These are phyloP conservation scores for Oryza longistaminata DNA, from an alignment of 176 grass and related monocot genomes.

Conservation along the genomic window DNA sequence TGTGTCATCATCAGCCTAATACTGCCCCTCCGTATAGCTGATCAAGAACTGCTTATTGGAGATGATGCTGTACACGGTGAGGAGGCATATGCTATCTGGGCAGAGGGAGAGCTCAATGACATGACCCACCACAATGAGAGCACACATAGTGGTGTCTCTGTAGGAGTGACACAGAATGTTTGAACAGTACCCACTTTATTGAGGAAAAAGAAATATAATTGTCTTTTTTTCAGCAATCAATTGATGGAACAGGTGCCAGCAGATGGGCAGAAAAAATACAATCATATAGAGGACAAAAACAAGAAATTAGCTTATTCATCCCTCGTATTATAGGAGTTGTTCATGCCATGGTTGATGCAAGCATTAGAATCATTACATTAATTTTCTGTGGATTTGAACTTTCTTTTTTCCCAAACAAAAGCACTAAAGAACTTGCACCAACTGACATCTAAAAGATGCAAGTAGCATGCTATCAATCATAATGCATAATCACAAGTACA, in stretches of 20 bases:
- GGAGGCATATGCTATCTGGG: constrained; percentile 50
- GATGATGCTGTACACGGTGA: constrained; percentile 53
- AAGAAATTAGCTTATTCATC: constrained; percentile 1
- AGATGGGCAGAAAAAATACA: not conserved
- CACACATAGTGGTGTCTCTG: constrained; percentile 6
- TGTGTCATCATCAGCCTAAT: constrained; percentile 41
- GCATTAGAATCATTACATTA: not conserved
- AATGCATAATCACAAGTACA: not conserved
- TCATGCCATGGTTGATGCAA: not conserved
- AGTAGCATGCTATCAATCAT: not conserved
- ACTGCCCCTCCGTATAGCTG: constrained; percentile 46
- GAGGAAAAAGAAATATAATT: not conserved
- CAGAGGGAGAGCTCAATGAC: constrained; percentile 33
- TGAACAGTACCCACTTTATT: constrained; percentile 19
- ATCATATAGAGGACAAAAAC: not conserved
- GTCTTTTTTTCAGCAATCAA: not conserved
- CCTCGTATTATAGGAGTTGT: not conserved
- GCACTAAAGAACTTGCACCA: not conserved
- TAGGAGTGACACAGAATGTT: constrained; percentile 53
- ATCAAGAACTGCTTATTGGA: constrained; percentile 46
- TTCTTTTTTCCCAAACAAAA: not conserved
- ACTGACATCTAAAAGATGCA: not conserved
- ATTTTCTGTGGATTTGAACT: not conserved
- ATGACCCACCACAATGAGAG: constrained; percentile 27
- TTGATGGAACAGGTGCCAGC: not conserved